Base-by-base conservation (phyloP, 495 filamentous ascomycete species). In the Tuber magnatum region DNA sequence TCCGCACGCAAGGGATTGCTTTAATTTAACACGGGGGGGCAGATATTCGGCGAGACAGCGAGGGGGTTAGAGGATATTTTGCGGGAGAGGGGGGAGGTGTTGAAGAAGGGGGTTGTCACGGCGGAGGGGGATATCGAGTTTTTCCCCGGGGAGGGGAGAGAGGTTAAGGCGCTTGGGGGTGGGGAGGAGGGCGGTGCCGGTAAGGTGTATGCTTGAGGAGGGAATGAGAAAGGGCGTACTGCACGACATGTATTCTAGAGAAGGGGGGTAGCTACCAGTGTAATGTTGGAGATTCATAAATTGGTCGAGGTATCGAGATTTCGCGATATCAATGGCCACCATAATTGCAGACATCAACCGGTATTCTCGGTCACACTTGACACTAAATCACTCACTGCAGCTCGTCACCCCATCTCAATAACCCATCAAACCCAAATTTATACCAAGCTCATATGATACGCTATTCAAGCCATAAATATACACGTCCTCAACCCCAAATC, bases 51-150 rank as follows among this genome's bases (percentile, higher is more conserved):
- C 38, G 89, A 93, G 78, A 87, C 84, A 41, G 81, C 85, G 48
- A 84, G 90, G 32, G 92, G 91, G 5, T 83, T 94, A 46, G 92
- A 94, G 80, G 91, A 94, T 75, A 82, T 94, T 40, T 84, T 94
- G 83, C 82, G 84, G 73, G 87, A 91, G 74, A 88, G 87, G 68
- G 92, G 92, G 2, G 84, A 90, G 78, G 78, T 89, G 6, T 85
- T 94, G 44, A 92, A 89, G 83, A 87, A 86, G 61, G 91, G 91
- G 3, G 74, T 75, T 38, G 43, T 87, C 35, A 76, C 79, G 48
- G 76, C 76, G 28, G 84, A 87, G 40, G 86, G 85, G 10, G 85
- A 88, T 80, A 76, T 89, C 22, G 88, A 89, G 78, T 85, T 88
- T 70, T 86, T 87, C 22, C 77, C 80, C 78, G 43, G 28, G 22